Conservation (phyloP, 805 yeast genomes). For the Cyberlindnera euphorbiae region DNA sequence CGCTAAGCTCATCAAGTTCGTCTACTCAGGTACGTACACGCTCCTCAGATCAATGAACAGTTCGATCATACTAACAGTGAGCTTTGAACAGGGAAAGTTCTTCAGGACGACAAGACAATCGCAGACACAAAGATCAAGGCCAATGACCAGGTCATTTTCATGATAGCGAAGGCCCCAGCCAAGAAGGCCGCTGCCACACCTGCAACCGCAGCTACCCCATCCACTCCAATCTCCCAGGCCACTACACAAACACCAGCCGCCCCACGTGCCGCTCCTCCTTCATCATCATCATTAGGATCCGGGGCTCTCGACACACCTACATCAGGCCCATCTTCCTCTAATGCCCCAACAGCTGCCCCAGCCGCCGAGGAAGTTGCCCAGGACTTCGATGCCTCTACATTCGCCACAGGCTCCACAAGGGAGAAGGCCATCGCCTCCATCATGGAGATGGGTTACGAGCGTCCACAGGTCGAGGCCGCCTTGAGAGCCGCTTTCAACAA, state of each 20-base stretch:
- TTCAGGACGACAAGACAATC: slow-evolving; percentile 76
- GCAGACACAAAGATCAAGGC: slow-evolving; percentile 73
- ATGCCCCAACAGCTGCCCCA: slow-evolving; percentile 25
- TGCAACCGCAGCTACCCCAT: slow-evolving; percentile 14
- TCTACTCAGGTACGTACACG: slow-evolving; percentile 68
- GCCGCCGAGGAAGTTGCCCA: slow-evolving; percentile 18
- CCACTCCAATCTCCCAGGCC: slow-evolving; percentile 15
- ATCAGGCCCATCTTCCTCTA: slow-evolving; percentile 17
- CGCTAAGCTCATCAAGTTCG: slow-evolving; percentile 74
- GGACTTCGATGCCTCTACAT: slow-evolving; percentile 42
- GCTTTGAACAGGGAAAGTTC: slow-evolving; percentile 71
- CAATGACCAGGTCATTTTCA: slow-evolving; percentile 83
- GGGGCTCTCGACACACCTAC: slow-evolving; percentile 20
- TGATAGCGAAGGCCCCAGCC: slow-evolving; percentile 43
- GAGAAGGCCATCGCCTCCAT: slow-evolving; percentile 76
- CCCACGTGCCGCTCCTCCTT: slow-evolving; percentile 24
- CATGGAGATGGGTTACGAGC: slow-evolving; percentile 94
- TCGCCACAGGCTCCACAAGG: slow-evolving; percentile 74
- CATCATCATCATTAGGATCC: slow-evolving; percentile 16
- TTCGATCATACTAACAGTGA: too few species aligned
- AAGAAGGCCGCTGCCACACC: slow-evolving; percentile 19
- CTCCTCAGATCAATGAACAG: too few species aligned
- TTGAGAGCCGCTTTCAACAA: slow-evolving; percentile 93
- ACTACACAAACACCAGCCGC: slow-evolving; percentile 21
- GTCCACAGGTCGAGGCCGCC: slow-evolving; percentile 84